Conservation (phyloP, 495 filamentous ascomycete genomes). For the Friedmanniomyces simplex region DNA sequence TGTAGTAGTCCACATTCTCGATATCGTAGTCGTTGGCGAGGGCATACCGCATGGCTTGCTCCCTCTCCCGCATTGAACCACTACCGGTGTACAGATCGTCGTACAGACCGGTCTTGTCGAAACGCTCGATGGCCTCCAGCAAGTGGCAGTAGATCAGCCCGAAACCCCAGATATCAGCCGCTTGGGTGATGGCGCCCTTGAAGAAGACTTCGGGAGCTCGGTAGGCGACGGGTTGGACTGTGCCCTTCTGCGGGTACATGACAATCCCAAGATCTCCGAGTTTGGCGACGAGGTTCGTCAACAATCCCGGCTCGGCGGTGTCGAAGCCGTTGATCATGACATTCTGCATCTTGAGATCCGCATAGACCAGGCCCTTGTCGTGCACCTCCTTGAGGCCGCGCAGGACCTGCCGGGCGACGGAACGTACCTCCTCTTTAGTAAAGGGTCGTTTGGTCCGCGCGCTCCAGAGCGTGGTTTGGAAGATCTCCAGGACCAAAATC, state of each 20-base stretch:
- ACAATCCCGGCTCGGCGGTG: neutral
- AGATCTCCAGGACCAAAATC: constrained; percentile 12
- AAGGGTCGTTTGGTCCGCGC: constrained; percentile 11
- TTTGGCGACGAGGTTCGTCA: neutral
- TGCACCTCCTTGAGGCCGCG: constrained; percentile 7
- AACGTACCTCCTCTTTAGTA: constrained; percentile 5
- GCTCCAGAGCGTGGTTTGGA: constrained; percentile 10
- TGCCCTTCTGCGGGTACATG: constrained; percentile 7
- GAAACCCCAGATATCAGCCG: constrained; percentile 16
- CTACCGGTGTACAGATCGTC: constrained; percentile 7
- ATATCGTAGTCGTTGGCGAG: constrained; percentile 12
- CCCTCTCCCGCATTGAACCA: constrained; percentile 1
- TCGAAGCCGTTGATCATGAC: constrained; percentile 14
- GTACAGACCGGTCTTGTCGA: constrained; percentile 10
- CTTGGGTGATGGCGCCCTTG: constrained; percentile 7
- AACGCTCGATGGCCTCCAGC: constrained; percentile 7
- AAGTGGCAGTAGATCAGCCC: constrained; percentile 14
- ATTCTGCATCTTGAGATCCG: constrained; percentile 19
- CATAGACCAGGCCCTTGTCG: constrained; percentile 10
- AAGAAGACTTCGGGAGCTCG: constrained; percentile 16
- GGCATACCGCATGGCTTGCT: constrained; percentile 9
- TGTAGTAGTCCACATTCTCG: constrained; percentile 8
- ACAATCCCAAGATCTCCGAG: constrained; percentile 18
- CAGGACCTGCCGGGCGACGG: neutral
- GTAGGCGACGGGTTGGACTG: constrained; percentile 14